These are phyloP conservation scores for Meira nashicola DNA, from an alignment of 1,284 basidiomycete genomes.

Conservation along the genomic window DNA sequence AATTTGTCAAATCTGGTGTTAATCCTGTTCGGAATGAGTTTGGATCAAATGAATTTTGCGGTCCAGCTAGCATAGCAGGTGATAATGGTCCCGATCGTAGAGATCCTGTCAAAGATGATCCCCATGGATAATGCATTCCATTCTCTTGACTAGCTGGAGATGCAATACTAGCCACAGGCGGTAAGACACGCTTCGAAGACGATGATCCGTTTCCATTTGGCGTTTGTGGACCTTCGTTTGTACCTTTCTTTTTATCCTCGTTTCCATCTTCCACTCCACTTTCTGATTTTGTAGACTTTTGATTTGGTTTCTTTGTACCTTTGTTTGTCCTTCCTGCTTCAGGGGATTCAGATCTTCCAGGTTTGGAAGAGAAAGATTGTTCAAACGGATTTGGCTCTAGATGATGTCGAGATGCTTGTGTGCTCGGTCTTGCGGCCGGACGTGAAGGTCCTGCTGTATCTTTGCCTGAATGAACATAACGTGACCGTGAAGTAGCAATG, in stretches of 20 bases:
- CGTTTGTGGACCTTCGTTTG: conserved; percentile 20
- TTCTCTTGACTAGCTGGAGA: conserved; percentile 68
- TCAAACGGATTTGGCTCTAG: conserved; percentile 95
- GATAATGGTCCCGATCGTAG: conserved; percentile 84
- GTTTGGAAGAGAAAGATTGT: conserved; percentile 72
- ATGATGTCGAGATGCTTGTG: conserved; percentile 27
- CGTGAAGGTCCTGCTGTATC: conserved; percentile 12
- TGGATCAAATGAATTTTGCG: conserved; percentile 67
- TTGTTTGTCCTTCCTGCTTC: conserved; percentile 37
- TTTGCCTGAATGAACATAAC: no score
- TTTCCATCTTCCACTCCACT: conserved; percentile 5
- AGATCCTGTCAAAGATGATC: conserved; percentile 57
- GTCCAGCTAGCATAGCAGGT: conserved; percentile 89
- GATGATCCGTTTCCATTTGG: conserved; percentile 12
- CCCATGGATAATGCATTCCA: conserved; percentile 33
- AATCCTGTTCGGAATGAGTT: conserved; percentile 66
- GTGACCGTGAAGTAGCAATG: no score
- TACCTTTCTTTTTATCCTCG: conserved; percentile 11
- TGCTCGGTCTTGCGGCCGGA: conserved; percentile 12
- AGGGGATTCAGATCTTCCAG: conserved; percentile 41
- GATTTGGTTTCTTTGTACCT: conserved; percentile 16
- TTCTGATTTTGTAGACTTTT: conserved; percentile 14
- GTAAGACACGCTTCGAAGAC: conserved; percentile 59
- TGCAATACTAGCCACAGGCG: conserved; percentile 76
- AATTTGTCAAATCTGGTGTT: conserved; percentile 62